phyloP scores from a whole-genome alignment of 108 stramenopile genomes.

The Skeletonema potamos region DNA sequence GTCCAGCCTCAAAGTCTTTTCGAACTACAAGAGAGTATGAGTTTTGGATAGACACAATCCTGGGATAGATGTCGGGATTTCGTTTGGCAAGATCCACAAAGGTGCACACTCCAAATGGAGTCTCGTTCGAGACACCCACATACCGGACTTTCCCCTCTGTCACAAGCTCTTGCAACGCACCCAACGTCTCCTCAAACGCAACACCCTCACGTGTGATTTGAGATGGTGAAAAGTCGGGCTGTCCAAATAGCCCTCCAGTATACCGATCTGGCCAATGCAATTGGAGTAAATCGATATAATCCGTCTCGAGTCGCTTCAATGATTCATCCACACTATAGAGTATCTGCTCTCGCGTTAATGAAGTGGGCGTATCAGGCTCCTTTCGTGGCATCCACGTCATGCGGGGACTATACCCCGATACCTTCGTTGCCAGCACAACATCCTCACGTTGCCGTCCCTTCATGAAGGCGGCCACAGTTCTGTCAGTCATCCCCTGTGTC shows the following conservation, averaged over 20 bases:
- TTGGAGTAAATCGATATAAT: conserved; percentile 94
- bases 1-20: conserved; percentile 85
- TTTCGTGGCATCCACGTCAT: conserved; percentile 83
- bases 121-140: conserved; percentile 91
- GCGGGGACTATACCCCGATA: conserved; percentile 53
- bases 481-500: conserved; percentile 77
- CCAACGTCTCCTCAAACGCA: conserved; percentile 86
- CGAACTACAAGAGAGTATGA: conserved; percentile 84
- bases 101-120: conserved; percentile 87
- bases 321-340: conserved; percentile 82
- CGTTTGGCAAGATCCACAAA: conserved; percentile 69
- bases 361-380: conserved; percentile 48
- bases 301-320: conserved; percentile 77
- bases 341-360: conserved; percentile 69
- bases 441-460: conserved; percentile 67
- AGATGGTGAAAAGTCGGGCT: conserved; percentile 64
- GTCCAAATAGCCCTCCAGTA: conserved; percentile 81
- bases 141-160: conserved; percentile 82
- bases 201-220: conserved; percentile 47
- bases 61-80: conserved; percentile 70
- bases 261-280: conserved; percentile 95
- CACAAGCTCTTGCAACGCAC: conserved; percentile 74
- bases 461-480: conserved; percentile 63
- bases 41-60: conserved; percentile 87
- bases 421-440: conserved; percentile 90